phyloP scores from a whole-genome alignment of 164 flowering plant genomes.

The Annona cherimola region DNA sequence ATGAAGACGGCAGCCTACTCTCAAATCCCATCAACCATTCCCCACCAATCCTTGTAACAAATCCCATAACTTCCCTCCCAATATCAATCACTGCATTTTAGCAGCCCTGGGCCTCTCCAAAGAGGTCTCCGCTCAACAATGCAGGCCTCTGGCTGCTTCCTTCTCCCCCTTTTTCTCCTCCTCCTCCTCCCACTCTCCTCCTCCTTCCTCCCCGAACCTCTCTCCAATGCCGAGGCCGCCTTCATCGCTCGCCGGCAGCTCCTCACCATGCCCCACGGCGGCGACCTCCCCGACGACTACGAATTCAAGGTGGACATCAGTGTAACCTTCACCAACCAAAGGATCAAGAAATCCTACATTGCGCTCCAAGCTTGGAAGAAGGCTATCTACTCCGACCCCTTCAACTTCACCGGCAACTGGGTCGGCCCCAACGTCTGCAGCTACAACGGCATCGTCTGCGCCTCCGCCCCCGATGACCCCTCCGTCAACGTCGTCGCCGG shows the following conservation, averaged over 20 bases:
- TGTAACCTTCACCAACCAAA: conserved; percentile 15
- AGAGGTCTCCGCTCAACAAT: conserved; percentile 6
- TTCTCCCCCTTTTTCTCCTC: conserved; percentile 4
- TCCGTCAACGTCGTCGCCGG: conserved; percentile 22
- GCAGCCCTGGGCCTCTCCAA: conserved; percentile 10
- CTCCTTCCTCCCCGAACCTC: neutral
- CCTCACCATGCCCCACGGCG: conserved; percentile 7
- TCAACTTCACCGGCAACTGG: conserved; percentile 27
- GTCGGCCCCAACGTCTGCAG: conserved; percentile 27
- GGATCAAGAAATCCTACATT: conserved; percentile 26
- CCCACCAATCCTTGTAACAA: neutral
- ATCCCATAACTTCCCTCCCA: neutral
- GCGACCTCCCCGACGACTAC: conserved; percentile 9
- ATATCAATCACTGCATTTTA: neutral
- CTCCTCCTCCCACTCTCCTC: conserved; percentile 1
- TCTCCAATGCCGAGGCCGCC: conserved; percentile 14
- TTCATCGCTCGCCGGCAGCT: conserved; percentile 19
- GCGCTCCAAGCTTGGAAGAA: conserved; percentile 31
- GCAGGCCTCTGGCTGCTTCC: conserved; percentile 22
- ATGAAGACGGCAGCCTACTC: neutral
- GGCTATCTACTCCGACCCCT: conserved; percentile 29
- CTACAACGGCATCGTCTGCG: conserved; percentile 28
- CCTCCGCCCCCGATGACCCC: conserved; percentile 14
- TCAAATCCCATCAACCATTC: neutral
- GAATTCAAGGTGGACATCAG: conserved; percentile 13